A percentile compares a stretch with the other conserved stretches of the same genome.
Evolutionary conservation across 139 green algal genomes (phyloP).

Genomic region (Tetradesmus lagerheimii): DNA sequence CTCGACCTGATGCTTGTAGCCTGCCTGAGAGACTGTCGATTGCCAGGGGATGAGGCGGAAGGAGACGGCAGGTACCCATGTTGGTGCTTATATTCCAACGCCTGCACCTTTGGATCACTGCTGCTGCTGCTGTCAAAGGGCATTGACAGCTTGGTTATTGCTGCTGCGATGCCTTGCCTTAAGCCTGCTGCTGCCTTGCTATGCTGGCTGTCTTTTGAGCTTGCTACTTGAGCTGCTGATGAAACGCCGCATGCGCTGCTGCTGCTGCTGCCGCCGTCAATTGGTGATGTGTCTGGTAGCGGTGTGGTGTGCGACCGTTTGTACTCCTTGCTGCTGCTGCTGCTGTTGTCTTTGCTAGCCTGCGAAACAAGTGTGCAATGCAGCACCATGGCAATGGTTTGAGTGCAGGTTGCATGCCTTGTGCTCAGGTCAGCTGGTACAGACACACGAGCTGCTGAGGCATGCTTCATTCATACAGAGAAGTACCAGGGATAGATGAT

Average conservation of each 20-base stretch:
- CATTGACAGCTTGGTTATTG: neutral
- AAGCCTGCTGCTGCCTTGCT: neutral
- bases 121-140: neutral
- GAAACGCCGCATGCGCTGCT: neutral
- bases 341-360: neutral
- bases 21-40: neutral
- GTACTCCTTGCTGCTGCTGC: conserved; percentile 3
- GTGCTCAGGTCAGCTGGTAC: no score
- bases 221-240: neutral
- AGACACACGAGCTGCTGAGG: no score
- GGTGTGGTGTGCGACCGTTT: neutral
- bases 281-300: neutral
- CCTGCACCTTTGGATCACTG: neutral
- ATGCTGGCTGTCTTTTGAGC: neutral
- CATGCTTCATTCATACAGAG: no score
- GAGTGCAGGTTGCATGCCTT: no score
- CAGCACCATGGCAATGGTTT: neutral
- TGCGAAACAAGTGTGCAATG: neutral
- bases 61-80: conserved; percentile 21
- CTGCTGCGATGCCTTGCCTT: neutral
- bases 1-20: neutral
- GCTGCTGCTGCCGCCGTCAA: neutral
- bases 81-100: conserved; percentile 9
- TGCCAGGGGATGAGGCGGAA: neutral
- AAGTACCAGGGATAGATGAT: no score